These are phyloP conservation scores for Wallacemonas sp. DNA, from an alignment of 208 protist genomes.

Conservation along the genomic window DNA sequence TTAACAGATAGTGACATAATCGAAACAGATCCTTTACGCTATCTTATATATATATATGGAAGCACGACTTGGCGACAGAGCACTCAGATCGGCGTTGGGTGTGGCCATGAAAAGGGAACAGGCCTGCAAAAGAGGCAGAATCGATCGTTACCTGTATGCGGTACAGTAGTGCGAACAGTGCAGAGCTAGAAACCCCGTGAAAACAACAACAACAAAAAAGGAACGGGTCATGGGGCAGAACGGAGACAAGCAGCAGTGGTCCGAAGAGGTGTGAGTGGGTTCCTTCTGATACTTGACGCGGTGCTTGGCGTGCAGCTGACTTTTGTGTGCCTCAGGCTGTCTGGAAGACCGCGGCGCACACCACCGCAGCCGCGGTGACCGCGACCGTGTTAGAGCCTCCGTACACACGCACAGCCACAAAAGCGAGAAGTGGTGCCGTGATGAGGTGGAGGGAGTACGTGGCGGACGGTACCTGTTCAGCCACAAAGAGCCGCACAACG, in stretches of 20 bases:
- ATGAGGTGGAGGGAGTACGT: neutral
- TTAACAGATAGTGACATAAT: too few relatives aligned
- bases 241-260: neutral
- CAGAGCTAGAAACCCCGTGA: neutral
- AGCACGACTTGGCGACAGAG: too few relatives aligned
- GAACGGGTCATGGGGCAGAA: neutral
- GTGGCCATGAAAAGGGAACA: constrained; percentile 27
- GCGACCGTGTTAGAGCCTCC: neutral
- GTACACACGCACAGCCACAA: neutral
- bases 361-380: neutral
- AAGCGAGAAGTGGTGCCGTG: neutral
- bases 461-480: neutral
- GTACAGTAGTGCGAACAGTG: neutral
- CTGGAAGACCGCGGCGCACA: neutral
- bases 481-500: constrained; percentile 10
- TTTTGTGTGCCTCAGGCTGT: neutral
- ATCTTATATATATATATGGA: too few relatives aligned
- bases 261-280: neutral
- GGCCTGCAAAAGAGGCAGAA: constrained; percentile 7
- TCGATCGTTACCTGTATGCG: neutral
- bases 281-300: neutral
- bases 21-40: too few relatives aligned
- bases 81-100: too few relatives aligned
- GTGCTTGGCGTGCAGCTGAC: neutral
- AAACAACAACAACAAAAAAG: neutral